These are phyloP conservation scores for Colletotrichum siamense DNA, from an alignment of 2,329 filamentous ascomycete species.

Conservation along the genomic window DNA sequence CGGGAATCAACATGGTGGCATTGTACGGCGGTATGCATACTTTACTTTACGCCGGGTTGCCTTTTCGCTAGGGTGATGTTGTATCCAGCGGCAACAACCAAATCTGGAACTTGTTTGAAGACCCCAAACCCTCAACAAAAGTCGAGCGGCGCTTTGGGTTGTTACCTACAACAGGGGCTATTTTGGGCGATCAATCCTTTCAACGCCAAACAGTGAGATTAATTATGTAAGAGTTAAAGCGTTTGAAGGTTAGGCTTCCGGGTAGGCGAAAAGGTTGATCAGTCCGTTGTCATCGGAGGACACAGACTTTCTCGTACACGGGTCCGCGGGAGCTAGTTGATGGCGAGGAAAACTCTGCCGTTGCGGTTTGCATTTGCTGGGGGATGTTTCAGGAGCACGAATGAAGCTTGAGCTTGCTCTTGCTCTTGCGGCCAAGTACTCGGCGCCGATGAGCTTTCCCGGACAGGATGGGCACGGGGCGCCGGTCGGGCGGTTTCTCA, in stretches of 20 bases:
- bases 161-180: not conserved
- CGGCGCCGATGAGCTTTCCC: not conserved
- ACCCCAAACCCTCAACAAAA: not conserved
- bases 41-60: not conserved
- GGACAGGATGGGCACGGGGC: not conserved
- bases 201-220: not conserved
- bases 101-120: not conserved
- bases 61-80: not conserved
- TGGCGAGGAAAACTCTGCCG: not conserved
- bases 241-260: constrained; percentile 5
- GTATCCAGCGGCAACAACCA: not conserved
- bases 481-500: not conserved
- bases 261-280: not conserved
- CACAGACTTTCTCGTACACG: not conserved
- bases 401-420: constrained; percentile 12
- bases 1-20: not conserved
- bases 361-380: not conserved
- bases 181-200: not conserved
- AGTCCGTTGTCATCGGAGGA: not conserved
- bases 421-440: not conserved
- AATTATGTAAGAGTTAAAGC: not conserved
- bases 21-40: not conserved
- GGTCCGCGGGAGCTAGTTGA: not conserved
- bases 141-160: not conserved
- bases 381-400: constrained; percentile 8